Evolutionary conservation across 2,329 filamentous ascomycete species (phyloP).

Genomic region (Graphilbum sp.): DNA sequence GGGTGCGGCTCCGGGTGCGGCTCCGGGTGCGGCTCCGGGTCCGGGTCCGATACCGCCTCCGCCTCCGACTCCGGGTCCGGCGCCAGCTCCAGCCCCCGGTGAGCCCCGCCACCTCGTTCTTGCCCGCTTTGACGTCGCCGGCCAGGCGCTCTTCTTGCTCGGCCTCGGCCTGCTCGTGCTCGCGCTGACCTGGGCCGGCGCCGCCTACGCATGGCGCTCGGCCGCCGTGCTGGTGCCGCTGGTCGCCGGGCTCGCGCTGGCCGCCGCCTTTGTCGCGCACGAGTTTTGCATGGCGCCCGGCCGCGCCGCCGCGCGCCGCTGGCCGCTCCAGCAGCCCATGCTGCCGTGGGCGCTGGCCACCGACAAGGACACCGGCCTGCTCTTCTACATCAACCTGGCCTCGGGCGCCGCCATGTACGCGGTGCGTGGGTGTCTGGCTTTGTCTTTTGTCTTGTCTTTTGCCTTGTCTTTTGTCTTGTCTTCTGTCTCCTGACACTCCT

Average conservation of each 20-base stretch:
- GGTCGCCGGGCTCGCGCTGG: constrained; percentile 24
- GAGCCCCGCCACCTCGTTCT: too few species aligned
- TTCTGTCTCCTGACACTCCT: too few species aligned
- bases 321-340: constrained; percentile 43
- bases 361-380: constrained; percentile 39
- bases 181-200: constrained; percentile 38
- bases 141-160: constrained; percentile 37
- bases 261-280: constrained; percentile 28
- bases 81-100: too few species aligned
- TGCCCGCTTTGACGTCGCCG: constrained; percentile 22
- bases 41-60: too few species aligned
- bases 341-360: constrained; percentile 43
- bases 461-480: too few species aligned
- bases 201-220: constrained; percentile 32
- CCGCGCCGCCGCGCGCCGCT: constrained; percentile 24
- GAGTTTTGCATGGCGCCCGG: constrained; percentile 37
- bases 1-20: too few species aligned
- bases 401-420: constrained; percentile 38
- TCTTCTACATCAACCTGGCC: constrained; percentile 45
- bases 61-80: too few species aligned
- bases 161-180: constrained; percentile 37
- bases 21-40: too few species aligned
- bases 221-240: constrained; percentile 31
- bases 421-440: too few species aligned
- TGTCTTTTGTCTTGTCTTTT: too few species aligned